Evolutionary conservation across 306 rosid genomes (phyloP).

Genomic region (Cucurbita argyrosperma): DNA sequence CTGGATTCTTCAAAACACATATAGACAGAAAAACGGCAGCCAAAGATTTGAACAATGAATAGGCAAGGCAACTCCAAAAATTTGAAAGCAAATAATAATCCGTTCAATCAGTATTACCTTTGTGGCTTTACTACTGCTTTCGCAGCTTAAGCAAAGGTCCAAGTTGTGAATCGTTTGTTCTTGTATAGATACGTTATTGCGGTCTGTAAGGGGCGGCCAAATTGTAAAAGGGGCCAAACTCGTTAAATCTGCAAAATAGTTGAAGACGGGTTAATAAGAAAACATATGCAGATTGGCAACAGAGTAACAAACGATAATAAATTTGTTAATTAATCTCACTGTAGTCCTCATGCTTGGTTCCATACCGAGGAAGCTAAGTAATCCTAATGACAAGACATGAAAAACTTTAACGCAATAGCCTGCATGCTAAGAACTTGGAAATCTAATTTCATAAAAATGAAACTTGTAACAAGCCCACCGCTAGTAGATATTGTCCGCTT

Average conservation of each 20-base stretch:
- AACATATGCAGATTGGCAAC: neutral
- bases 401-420: neutral
- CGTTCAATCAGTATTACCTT: neutral
- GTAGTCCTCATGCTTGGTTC: neutral
- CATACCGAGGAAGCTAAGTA: neutral
- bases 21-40: neutral
- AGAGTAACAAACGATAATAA: neutral
- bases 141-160: neutral
- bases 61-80: neutral
- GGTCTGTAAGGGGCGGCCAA: neutral
- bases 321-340: neutral
- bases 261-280: neutral
- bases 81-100: neutral
- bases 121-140: conserved; percentile 1
- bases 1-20: neutral
- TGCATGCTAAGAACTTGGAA: neutral
- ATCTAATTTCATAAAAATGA: neutral
- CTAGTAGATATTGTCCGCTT: too few species aligned
- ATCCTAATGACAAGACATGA: neutral
- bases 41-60: neutral
- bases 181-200: neutral
- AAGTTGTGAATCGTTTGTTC: neutral
- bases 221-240: neutral
- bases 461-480: neutral
- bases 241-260: conserved; percentile 4